Base-by-base conservation (phyloP, 345 rosid species). In the Cardamine resedifolia region DNA sequence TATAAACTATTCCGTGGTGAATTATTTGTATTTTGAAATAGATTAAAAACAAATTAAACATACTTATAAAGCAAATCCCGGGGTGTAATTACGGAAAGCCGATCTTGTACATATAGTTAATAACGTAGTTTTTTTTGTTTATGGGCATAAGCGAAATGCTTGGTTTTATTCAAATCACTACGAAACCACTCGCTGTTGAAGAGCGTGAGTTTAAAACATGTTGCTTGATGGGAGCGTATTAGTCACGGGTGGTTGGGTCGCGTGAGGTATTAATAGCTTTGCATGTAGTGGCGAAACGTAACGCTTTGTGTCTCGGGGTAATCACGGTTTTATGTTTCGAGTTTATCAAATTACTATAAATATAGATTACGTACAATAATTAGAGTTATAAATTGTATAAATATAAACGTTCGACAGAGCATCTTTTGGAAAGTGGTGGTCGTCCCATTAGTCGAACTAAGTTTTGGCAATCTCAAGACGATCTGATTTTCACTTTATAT, bases 361-460 rank as follows among this genome's bases (percentile, higher is more conserved):
- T 70, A 34, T 53, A 27, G 50, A 45, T 69, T 53, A 70, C 60
- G 71, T 68, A 69, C 70, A 63, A 76, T 63, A 33, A 33, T 44
- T 68, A 68, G 39, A 53, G 70, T 60, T 55, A 31, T 70, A 9
- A 53, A 68, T 53, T 41, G 53, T 62, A 45, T 62, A 45, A 31
- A 76, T 70, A 55, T 63, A 55, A 69, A 70, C 60, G 61, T 76
- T 56, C 67, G 71, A 70, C 89, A 83, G 90, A 77, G 94, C 94
- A 86, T 90, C 91, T 88, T 88, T 90, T 81, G 89, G 81, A 90
- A 92, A 92, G 92, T 85, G 95, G 84, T 88, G 90, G 91, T 84
- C 87, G 87, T 85, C 86, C 85, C 80, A 70, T 81, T 78, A 82
- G 86, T 85, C 85, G 75, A 86, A 75, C 87, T 77, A 21, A 47